phyloP scores from a whole-genome alignment of 371 early-diverging fungal genomes.

The Mucor saturninus region DNA sequence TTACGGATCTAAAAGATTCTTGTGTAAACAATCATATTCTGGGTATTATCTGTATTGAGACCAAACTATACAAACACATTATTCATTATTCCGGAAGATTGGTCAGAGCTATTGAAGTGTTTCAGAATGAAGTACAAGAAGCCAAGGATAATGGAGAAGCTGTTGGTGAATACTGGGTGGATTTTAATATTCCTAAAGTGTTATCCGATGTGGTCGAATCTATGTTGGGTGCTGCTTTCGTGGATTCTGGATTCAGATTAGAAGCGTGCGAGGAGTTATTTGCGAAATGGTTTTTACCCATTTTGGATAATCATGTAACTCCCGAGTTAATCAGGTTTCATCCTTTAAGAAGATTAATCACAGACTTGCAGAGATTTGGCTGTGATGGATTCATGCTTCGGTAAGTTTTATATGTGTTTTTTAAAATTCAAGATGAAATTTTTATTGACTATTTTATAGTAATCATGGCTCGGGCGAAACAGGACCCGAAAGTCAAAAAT shows the following conservation, averaged over 20 bases:
- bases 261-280: conserved; percentile 57
- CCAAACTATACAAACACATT: conserved; percentile 69
- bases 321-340: conserved; percentile 59
- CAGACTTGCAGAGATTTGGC: conserved; percentile 48
- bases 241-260: conserved; percentile 80
- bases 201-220: conserved; percentile 90
- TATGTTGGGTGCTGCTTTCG: conserved; percentile 86
- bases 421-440: background rate
- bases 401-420: conserved; percentile 28
- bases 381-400: conserved; percentile 54
- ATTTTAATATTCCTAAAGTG: conserved; percentile 82
- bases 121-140: conserved; percentile 43
- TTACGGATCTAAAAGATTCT: conserved; percentile 80
- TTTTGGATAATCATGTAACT: conserved; percentile 58
- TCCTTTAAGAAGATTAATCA: conserved; percentile 52
- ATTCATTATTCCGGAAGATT: conserved; percentile 66
- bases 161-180: conserved; percentile 72
- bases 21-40: conserved; percentile 90
- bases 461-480: conserved; percentile 41
- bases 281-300: conserved; percentile 54
- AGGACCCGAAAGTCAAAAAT: conserved; percentile 42
- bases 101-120: conserved; percentile 54
- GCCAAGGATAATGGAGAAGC: conserved; percentile 44
- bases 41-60: conserved; percentile 68
- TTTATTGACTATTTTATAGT: conserved; percentile 24